Evolutionary conservation across 345 rosid genomes (phyloP), one percentile per base, ranked within the genome.

Genomic region (Salix caprea): DNA sequence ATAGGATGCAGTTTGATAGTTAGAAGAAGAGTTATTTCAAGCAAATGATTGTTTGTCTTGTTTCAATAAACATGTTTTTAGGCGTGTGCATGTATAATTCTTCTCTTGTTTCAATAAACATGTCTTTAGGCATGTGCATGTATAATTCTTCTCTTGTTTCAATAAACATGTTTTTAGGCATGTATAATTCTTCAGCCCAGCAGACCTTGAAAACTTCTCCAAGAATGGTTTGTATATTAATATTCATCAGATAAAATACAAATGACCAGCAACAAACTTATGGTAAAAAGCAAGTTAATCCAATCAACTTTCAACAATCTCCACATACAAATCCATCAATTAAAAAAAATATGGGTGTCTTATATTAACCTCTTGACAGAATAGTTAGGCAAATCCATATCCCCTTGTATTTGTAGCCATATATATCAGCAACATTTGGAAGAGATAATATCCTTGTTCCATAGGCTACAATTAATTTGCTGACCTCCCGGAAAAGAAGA

Each of bases 401-500:
- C 76, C 99, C 99, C 85, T 96, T 96, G 90, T 96, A 96, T 76
- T 96, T 96, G 88, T 81, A 92, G 83, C 94, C 90, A 84, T 96
- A 96, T 75, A 94, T 90, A 80, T 94, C 99, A 37, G 98, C 91
- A 70, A 82, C 95, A 86, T 90, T 94, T 78, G 99, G 99, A 77
- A 94, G 93, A 79, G 98, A 81, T 83, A 94, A 85, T 74, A 96
- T 94, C 84, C 99, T 90, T 81, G 97, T 86, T 74, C 99, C 99
- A 79, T 96, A 96, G 77, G 93, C 92, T 76, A 96, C 97, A 80
- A 92, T 89, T 75, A 96, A 73, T 87, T 96, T 96, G 89, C 99
- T 96, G 86, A 92, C 97, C 90, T 96, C 99, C 37, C 99, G 96
- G 86, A 96, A 96, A 73, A 96, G 99, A 73, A 96, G 97, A 86